Percentiles rank a stretch among this genome's conserved stretches.
Evolutionary conservation across 768 basidiomycete genomes (phyloP).

Genomic region (Gloeopeniophorella convolvens): DNA sequence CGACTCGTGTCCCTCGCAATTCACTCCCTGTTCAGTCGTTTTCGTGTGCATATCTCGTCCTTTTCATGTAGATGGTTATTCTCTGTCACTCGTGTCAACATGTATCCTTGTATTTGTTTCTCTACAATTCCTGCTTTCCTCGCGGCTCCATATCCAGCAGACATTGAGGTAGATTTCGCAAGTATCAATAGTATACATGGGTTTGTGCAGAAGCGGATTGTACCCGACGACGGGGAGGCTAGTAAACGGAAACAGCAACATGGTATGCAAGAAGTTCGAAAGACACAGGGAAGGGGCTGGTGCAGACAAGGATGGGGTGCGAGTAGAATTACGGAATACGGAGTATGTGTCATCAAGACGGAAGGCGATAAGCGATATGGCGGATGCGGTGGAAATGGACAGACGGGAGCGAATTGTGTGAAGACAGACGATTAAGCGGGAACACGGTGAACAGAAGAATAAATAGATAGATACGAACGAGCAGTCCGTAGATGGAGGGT

Average conservation of each 20-base stretch:
- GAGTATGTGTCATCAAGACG: constrained; percentile 20
- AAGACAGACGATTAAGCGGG: constrained; percentile 19
- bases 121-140: background rate
- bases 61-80: constrained; percentile 4
- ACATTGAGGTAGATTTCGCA: constrained; percentile 18
- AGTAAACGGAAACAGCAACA: constrained; percentile 22
- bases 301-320: constrained; percentile 22
- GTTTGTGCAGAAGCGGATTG: constrained; percentile 23
- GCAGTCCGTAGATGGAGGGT: constrained; percentile 12
- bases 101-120: constrained; percentile 18
- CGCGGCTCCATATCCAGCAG: constrained; percentile 12
- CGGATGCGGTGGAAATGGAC: constrained; percentile 15
- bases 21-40: constrained; percentile 9
- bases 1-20: background rate
- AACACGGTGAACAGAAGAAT: constrained; percentile 10
- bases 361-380: constrained; percentile 17
- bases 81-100: constrained; percentile 10
- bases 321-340: constrained; percentile 24
- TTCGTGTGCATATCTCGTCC: constrained; percentile 9
- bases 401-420: constrained; percentile 11
- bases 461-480: constrained; percentile 21
- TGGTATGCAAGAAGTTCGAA: constrained; percentile 28
- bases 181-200: constrained; percentile 27
- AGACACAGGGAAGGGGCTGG: constrained; percentile 20
- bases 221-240: constrained; percentile 27